Evolutionary conservation across 805 yeast species (phyloP), one percentile per base, ranked within the genome.

Genomic region (Lachancea waltii): DNA sequence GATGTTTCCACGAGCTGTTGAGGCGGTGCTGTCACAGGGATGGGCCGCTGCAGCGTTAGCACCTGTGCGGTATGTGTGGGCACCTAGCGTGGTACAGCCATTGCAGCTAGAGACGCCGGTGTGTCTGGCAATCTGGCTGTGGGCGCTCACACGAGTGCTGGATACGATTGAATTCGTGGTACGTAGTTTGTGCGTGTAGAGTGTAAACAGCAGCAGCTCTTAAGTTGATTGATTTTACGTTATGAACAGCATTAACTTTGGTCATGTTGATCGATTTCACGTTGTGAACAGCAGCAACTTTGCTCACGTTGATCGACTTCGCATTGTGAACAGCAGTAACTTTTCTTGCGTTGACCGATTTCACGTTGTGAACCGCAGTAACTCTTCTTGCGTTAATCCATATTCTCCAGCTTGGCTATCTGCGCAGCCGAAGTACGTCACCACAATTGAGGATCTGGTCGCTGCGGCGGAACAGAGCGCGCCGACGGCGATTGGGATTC

Each of bases 101-200:
- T 4, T 30, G 14, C 37, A 46, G 6, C 42, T 46, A 3, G 41
- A 37, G 30, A 29, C 37, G 5, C 60, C 62, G 24, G 59, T 61
- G 29, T 61, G 64, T 4, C 38, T 61, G 16, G 63, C 62, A 13
- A 57, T 61, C 19, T 56, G 63, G 62, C 33, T 58, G 11, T 58
- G 61, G 59, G 63, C 64, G 1, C 46, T 61, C 26, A 52, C 50
- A 26, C 50, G 48, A 23, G 57, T 57, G 2, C 36, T 60, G 8
- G 46, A 49, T 31, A 54, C 56, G 3, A 29, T 54, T 6, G 60
- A 58, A 31, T 51, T 58, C 30, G 39, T 60, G 17, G 45, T 49
- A 11, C 22, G 36, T 15, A 32, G 32, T 18, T 30, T 37, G 27
- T 32, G 35, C 35, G 21, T 15, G 17, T 21, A 21, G 25, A 20